phyloP scores from a whole-genome alignment of 2,329 filamentous ascomycete species.

The Grosmannia penicillata region DNA sequence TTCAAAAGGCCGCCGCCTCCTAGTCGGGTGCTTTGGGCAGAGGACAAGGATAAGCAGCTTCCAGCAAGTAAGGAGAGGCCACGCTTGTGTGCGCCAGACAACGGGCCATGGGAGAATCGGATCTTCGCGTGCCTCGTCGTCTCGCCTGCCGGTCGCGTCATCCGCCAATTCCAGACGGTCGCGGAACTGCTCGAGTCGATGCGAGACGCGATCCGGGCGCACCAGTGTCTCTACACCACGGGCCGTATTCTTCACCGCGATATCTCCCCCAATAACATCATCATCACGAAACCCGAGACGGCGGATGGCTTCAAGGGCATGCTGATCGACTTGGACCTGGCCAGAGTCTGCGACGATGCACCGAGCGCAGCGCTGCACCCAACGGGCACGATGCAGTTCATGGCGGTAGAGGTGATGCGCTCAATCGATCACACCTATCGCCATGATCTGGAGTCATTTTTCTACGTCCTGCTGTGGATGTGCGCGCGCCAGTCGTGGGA shows the following conservation, averaged over 20 bases:
- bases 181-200: constrained; percentile 19
- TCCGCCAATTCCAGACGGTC: constrained; percentile 15
- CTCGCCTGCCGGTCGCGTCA: constrained; percentile 15
- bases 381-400: constrained; percentile 18
- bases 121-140: constrained; percentile 17
- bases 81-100: not conserved
- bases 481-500: not conserved
- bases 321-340: constrained; percentile 20
- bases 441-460: constrained; percentile 11
- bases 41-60: not conserved
- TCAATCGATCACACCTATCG: constrained; percentile 16
- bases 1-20: too few relatives aligned
- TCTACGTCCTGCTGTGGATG: too few relatives aligned
- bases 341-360: constrained; percentile 13
- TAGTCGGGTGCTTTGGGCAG: not conserved
- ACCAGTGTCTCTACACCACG: constrained; percentile 18
- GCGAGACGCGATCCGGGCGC: constrained; percentile 20
- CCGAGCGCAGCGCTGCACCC: constrained; percentile 13
- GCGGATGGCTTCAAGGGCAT: constrained; percentile 15
- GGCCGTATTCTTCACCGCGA: constrained; percentile 21
- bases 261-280: constrained; percentile 23
- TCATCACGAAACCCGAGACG: constrained; percentile 14
- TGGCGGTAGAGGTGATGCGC: constrained; percentile 19
- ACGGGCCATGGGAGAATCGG: constrained; percentile 12
- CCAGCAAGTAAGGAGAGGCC: not conserved